Conservation (phyloP, 2,329 filamentous ascomycete genomes). For the Cladophialophora exuberans region DNA sequence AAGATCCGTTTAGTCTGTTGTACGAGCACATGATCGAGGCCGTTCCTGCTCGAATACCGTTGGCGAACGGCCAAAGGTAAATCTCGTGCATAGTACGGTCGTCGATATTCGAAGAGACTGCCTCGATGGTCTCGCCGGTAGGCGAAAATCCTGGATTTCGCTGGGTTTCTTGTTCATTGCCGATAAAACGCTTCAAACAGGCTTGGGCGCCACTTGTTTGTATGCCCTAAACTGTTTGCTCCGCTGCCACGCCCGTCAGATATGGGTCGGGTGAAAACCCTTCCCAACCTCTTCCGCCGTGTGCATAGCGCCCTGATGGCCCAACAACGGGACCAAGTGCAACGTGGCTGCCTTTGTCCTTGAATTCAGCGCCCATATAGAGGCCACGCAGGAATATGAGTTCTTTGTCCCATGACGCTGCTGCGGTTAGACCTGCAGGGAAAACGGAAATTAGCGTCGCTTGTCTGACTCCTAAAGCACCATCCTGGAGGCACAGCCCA, state of each 20-base stretch:
- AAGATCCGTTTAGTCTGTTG: slow-evolving; percentile 52
- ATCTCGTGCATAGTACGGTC: slow-evolving; percentile 76
- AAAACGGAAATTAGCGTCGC: slow-evolving; percentile 34
- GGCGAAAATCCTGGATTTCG: slow-evolving; percentile 47
- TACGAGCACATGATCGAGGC: slow-evolving; percentile 54
- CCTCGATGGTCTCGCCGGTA: slow-evolving; percentile 50
- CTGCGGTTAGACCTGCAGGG: slow-evolving; percentile 37
- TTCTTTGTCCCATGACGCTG: slow-evolving; percentile 43
- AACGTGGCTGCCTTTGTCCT: slow-evolving; percentile 47
- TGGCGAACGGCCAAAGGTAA: slow-evolving; percentile 78
- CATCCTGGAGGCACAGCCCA: slow-evolving; percentile 38
- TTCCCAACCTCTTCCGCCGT: slow-evolving; percentile 53
- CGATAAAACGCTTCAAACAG: slow-evolving; percentile 53
- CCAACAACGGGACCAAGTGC: slow-evolving; percentile 48
- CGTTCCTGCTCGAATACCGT: slow-evolving; percentile 70
- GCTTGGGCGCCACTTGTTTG: slow-evolving; percentile 49
- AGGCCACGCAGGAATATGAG: slow-evolving; percentile 40
- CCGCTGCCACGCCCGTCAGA: slow-evolving; percentile 47
- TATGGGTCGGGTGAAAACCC: slow-evolving; percentile 56
- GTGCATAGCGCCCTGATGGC: slow-evolving; percentile 39
- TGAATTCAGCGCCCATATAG: slow-evolving; percentile 44
- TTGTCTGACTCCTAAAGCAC: slow-evolving; percentile 28
- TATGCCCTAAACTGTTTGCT: slow-evolving; percentile 50
- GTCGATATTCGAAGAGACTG: slow-evolving; percentile 62
- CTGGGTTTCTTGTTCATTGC: slow-evolving; percentile 69